Evolutionary conservation across 768 basidiomycete genomes (phyloP).

Genomic region (Wakefieldia striispora): DNA sequence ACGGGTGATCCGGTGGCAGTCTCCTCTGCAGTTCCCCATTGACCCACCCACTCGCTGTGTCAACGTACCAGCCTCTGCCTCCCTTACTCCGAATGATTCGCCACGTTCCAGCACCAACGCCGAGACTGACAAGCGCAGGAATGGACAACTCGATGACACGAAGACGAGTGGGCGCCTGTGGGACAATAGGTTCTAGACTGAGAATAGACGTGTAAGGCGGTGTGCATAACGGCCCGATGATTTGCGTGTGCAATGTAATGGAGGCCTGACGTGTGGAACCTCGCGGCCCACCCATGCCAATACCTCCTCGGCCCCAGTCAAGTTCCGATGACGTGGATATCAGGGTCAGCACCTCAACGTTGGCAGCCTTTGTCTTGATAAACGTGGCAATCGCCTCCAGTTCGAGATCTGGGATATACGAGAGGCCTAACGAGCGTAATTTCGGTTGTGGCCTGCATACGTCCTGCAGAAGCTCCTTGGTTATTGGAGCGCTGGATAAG

Average conservation of each 20-base stretch:
- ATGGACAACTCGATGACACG: constrained; percentile 86
- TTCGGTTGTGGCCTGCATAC: constrained; percentile 62
- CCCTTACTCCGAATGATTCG: constrained; percentile 89
- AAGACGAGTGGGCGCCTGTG: constrained; percentile 60
- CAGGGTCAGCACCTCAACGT: constrained; percentile 85
- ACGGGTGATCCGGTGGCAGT: constrained; percentile 58
- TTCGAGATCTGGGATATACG: constrained; percentile 73
- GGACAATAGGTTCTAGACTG: constrained; percentile 27
- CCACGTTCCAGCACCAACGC: constrained; percentile 83
- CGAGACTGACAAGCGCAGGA: constrained; percentile 66
- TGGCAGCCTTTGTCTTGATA: constrained; percentile 60
- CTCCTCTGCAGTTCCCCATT: constrained; percentile 57
- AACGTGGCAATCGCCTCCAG: constrained; percentile 68
- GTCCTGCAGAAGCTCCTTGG: constrained; percentile 47
- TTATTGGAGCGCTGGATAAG: constrained; percentile 79
- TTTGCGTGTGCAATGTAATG: constrained; percentile 69
- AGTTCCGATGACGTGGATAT: constrained; percentile 75
- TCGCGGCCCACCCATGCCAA: constrained; percentile 28
- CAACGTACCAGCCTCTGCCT: constrained; percentile 92
- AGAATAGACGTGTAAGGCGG: constrained; percentile 72
- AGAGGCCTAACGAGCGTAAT: constrained; percentile 87
- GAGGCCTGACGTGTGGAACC: constrained; percentile 64
- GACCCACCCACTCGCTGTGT: constrained; percentile 80
- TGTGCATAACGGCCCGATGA: constrained; percentile 79
- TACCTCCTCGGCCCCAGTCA: constrained; percentile 46